Base-by-base conservation (phyloP, 2,329 filamentous ascomycete genomes). In the Claviceps cyperi region DNA sequence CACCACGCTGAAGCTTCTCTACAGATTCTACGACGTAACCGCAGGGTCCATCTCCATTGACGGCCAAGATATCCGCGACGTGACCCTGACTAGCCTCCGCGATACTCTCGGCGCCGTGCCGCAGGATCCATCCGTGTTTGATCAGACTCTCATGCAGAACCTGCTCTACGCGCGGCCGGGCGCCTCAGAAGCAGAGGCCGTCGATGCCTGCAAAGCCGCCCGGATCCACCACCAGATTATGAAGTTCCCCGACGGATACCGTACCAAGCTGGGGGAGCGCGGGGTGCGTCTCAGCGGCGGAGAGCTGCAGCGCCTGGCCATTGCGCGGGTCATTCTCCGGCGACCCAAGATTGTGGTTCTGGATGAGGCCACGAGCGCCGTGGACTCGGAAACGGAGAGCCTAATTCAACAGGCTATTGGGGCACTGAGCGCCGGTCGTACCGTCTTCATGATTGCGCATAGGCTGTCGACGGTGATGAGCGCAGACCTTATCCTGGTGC, bases 201-300 rank as follows among this genome's bases (percentile, higher is more conserved):
- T 75, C 46, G 73, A 73, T 2, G 81, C 80, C 0, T 83, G 80
- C 58, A 72, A 71, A 50, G 73, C 75, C 0, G 81, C 80, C 2
- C 73, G 75, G 1, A 76, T 85, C 24, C 81, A 85, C 61, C 75
- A 83, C 50, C 78, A 80, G 55, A 82, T 84, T 52, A 59, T 74
- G 48, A 68, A 63, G 1, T 82, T 84, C 56, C 69, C 76, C 0
- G 69, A 76, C 58, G 69, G 69, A 0, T 76, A 78, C 58, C 53
- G 66, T 19, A 69, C 70, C 8, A 58, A 62, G 41, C 69, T 77
- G 24, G 74, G 74, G 19, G 71, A 75, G 57, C 62, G 67, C 17
- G 74, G 72, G 22, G 64, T 72, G 8, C 69, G 69, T 46, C 63
- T 77, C 22, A 73, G 69, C 4, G 72, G 72, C 21, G 74, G 73